A percentile compares a stretch with the other conserved stretches of the same genome.
Conservation (phyloP, 2,329 filamentous ascomycete species). For the Epichloe baconii region DNA sequence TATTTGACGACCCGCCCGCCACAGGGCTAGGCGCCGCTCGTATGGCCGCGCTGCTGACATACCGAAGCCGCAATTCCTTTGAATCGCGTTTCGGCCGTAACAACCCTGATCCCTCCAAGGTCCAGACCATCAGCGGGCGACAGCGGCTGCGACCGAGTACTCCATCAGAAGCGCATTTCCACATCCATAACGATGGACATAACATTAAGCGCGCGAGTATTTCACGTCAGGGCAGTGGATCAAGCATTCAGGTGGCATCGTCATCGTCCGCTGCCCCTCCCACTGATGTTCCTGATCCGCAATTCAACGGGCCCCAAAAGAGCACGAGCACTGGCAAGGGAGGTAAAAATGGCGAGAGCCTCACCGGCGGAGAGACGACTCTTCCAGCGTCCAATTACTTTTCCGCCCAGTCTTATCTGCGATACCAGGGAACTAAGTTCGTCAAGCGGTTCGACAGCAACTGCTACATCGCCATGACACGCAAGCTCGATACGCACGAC, state of each 20-base stretch:
- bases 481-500: conserved; percentile 95
- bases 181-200: conserved; percentile 75
- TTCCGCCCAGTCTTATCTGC: conserved; percentile 91
- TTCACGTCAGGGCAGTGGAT: conserved; percentile 34
- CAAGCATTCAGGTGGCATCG: conserved; percentile 12
- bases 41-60: conserved; percentile 93
- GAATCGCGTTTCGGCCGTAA: conserved; percentile 92
- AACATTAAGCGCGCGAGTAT: conserved; percentile 40
- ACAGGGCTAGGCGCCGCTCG: conserved; percentile 85
- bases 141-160: conserved; percentile 45
- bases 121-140: conserved; percentile 67
- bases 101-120: conserved; percentile 70
- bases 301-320: conserved; percentile 49
- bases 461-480: conserved; percentile 97
- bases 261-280: conserved; percentile 5
- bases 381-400: conserved; percentile 70
- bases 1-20: conserved; percentile 71
- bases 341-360: conserved; percentile 27
- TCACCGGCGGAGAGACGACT: conserved; percentile 36
- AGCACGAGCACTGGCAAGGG: background rate
- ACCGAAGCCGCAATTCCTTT: conserved; percentile 92
- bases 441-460: conserved; percentile 96
- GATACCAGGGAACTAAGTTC: conserved; percentile 94
- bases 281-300: conserved; percentile 36
- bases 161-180: conserved; percentile 60